phyloP scores from a whole-genome alignment of 495 filamentous ascomycete genomes.

The Bombardia bombarda region DNA sequence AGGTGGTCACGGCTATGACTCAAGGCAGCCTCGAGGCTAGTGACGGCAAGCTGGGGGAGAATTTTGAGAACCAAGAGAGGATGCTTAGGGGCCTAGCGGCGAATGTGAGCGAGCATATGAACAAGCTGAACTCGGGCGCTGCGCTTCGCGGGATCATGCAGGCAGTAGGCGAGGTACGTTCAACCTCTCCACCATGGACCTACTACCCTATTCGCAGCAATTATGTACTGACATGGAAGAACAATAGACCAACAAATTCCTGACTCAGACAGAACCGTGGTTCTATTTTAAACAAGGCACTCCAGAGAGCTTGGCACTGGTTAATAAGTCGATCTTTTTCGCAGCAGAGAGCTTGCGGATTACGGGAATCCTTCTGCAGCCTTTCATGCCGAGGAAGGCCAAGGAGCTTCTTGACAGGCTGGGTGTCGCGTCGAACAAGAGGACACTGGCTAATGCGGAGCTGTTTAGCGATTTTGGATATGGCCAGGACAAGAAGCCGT shows the following conservation, averaged over 20 bases:
- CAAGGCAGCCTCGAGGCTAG: no score
- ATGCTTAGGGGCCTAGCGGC: neutral
- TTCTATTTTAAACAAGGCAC: slow-evolving; percentile 6
- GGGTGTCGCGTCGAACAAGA: slow-evolving; percentile 54
- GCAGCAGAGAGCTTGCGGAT: slow-evolving; percentile 74
- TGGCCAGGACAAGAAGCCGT: no score
- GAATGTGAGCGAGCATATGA: slow-evolving; percentile 50
- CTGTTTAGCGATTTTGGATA: slow-evolving; percentile 59
- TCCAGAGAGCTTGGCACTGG: neutral
- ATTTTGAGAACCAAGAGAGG: slow-evolving; percentile 1
- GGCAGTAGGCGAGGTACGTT: slow-evolving; percentile 45
- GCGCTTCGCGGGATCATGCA: slow-evolving; percentile 62
- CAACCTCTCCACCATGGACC: neutral
- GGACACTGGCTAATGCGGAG: slow-evolving; percentile 48
- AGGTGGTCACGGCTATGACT: slow-evolving; percentile 27
- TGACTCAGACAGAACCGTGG: slow-evolving; percentile 38
- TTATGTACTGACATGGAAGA: no score
- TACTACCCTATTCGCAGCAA: slow-evolving; percentile 9
- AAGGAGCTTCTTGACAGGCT: slow-evolving; percentile 66
- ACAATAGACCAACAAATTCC: slow-evolving; percentile 67
- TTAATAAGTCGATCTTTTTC: slow-evolving; percentile 59
- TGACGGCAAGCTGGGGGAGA: neutral
- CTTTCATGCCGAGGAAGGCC: slow-evolving; percentile 82
- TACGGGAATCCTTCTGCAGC: slow-evolving; percentile 76
- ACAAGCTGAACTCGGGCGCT: slow-evolving; percentile 50